Evolutionary conservation across 169 alveolate species (phyloP).

Genomic region (Eimeria necatrix): DNA sequence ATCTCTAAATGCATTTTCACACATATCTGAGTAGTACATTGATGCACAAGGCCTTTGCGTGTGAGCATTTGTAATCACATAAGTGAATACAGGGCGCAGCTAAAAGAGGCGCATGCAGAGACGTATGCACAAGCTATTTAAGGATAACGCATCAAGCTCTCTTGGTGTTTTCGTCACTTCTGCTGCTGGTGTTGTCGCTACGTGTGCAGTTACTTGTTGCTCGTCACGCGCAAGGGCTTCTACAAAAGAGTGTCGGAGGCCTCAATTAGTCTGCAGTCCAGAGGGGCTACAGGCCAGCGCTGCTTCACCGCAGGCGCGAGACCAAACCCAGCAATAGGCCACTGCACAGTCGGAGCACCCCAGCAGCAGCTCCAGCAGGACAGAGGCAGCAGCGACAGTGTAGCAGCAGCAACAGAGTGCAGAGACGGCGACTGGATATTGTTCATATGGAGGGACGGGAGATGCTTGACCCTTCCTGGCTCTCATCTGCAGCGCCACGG

Average conservation of each 20-base stretch:
- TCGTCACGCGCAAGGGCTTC: not conserved
- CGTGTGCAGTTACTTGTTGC: conserved; percentile 7
- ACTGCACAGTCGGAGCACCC: not conserved
- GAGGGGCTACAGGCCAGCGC: conserved; percentile 15
- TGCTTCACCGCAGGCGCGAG: not conserved
- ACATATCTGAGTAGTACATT: too few species aligned
- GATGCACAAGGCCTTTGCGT: too few species aligned
- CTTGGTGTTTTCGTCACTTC: not conserved
- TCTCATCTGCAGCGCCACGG: conserved; percentile 30
- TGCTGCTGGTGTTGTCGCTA: not conserved
- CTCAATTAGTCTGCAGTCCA: not conserved
- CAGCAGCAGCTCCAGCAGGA: not conserved
- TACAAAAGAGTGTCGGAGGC: not conserved
- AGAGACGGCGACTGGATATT: conserved; percentile 29
- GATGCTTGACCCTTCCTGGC: not conserved
- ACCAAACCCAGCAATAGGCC: not conserved
- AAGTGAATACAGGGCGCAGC: too few species aligned
- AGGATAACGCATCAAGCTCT: not conserved
- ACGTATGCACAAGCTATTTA: too few species aligned
- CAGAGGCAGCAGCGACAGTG: conserved; percentile 1
- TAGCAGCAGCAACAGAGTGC: not conserved
- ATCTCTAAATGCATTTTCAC: too few species aligned
- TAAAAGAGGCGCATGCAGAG: too few species aligned
- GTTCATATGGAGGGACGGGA: not conserved
- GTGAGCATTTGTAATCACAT: too few species aligned